Conservation (phyloP, 2,329 filamentous ascomycete species). For the Pseudogymnoascus verrucosus region DNA sequence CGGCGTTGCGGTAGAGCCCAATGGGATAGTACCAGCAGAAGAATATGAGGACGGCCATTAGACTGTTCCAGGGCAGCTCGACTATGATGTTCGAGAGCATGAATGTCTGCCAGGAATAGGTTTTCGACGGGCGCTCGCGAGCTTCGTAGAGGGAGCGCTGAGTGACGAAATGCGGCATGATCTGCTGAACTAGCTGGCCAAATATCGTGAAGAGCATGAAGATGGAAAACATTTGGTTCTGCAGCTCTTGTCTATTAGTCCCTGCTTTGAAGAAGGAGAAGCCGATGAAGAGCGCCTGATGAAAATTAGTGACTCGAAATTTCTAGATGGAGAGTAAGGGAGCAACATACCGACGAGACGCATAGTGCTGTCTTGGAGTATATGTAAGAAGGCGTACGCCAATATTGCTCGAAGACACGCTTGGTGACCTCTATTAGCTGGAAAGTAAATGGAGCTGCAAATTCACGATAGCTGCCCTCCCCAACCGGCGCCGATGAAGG, state of each 20-base stretch:
- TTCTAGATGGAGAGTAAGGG: too few relatives aligned
- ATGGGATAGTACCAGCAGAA: conserved; percentile 52
- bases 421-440: conserved; percentile 58
- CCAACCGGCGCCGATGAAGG: conserved; percentile 3
- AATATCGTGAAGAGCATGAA: conserved; percentile 58
- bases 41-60: conserved; percentile 38
- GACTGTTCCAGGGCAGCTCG: conserved; percentile 37
- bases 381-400: conserved; percentile 49
- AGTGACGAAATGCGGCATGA: conserved; percentile 50
- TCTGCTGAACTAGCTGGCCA: conserved; percentile 48
- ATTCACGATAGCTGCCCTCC: conserved; percentile 28
- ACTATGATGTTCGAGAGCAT: conserved; percentile 43
- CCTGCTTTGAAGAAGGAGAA: conserved; percentile 55
- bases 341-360: neutral
- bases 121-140: conserved; percentile 53
- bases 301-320: conserved; percentile 26
- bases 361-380: conserved; percentile 44
- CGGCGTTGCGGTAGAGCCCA: conserved; percentile 56
- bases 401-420: conserved; percentile 54
- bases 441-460: conserved; percentile 56
- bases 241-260: conserved; percentile 40
- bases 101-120: conserved; percentile 54
- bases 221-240: conserved; percentile 49
- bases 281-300: conserved; percentile 48
- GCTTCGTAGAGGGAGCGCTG: conserved; percentile 50